A percentile compares a stretch with the other conserved stretches of the same genome.
These are phyloP conservation scores for Debaryomyces fabryi DNA, from an alignment of 1,139 yeast genomes.

Conservation along the genomic window DNA sequence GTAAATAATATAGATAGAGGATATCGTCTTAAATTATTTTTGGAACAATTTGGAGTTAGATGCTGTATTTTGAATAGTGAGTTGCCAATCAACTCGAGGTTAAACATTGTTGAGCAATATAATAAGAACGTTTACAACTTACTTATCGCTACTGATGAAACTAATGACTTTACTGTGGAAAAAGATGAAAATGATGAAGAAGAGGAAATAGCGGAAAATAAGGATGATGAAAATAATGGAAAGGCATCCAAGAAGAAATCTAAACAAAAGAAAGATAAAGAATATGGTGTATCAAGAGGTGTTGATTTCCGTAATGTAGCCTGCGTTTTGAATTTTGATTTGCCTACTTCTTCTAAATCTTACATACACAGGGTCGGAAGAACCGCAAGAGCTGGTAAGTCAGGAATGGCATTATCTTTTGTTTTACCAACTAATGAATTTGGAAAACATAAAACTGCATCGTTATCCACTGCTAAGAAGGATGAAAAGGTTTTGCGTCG, in stretches of 20 bases:
- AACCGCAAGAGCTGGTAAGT: constrained; percentile 96
- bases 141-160: constrained; percentile 94
- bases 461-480: constrained; percentile 66
- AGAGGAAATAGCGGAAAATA: constrained; percentile 26
- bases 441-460: constrained; percentile 87
- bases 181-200: constrained; percentile 54
- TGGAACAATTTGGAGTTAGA: constrained; percentile 93
- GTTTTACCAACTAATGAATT: constrained; percentile 82
- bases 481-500: constrained; percentile 86
- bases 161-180: constrained; percentile 53
- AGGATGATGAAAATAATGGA: constrained; percentile 18
- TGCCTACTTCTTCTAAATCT: constrained; percentile 87
- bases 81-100: constrained; percentile 87
- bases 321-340: constrained; percentile 92
- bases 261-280: constrained; percentile 58
- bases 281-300: constrained; percentile 95
- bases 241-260: constrained; percentile 28
- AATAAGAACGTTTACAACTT: constrained; percentile 86
- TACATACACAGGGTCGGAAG: constrained; percentile 96
- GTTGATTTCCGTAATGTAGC: constrained; percentile 96
- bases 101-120: constrained; percentile 94
- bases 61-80: constrained; percentile 91
- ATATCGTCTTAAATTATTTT: constrained; percentile 82
- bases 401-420: constrained; percentile 94
- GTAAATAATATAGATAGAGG: constrained; percentile 96